These are phyloP conservation scores for Phallus indusiatus DNA, from an alignment of 768 basidiomycete genomes.

Conservation along the genomic window DNA sequence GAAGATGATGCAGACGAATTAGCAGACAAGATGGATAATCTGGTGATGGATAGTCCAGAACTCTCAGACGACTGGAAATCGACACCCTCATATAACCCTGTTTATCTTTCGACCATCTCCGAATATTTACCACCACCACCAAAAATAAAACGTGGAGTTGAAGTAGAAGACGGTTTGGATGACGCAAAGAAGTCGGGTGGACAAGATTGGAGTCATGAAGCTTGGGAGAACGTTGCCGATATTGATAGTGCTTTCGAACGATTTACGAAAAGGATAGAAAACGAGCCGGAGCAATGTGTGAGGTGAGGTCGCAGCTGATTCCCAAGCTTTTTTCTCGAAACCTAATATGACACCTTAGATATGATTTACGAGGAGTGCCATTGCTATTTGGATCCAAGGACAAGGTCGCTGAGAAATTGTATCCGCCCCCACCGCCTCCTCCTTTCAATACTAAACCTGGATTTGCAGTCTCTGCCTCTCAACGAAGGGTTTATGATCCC, in stretches of 20 bases:
- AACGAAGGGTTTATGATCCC: constrained; percentile 46
- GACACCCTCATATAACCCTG: constrained; percentile 48
- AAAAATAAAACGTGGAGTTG: constrained; percentile 34
- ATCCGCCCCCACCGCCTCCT: constrained; percentile 42
- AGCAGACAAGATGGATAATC: constrained; percentile 24
- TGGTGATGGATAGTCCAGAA: constrained; percentile 20
- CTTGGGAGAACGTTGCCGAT: constrained; percentile 71
- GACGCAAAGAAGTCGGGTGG: constrained; percentile 21
- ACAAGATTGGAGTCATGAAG: constrained; percentile 59
- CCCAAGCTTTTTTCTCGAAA: neutral
- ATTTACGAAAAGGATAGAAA: constrained; percentile 63
- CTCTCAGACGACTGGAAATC: constrained; percentile 38
- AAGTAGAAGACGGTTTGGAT: constrained; percentile 30
- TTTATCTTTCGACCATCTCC: constrained; percentile 65
- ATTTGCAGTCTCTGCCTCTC: constrained; percentile 35
- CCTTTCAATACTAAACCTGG: constrained; percentile 42
- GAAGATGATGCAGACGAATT: constrained; percentile 27
- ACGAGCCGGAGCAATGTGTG: constrained; percentile 77
- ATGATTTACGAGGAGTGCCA: constrained; percentile 79
- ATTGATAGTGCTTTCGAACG: constrained; percentile 81
- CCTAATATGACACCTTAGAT: constrained; percentile 35
- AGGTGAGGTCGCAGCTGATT: constrained; percentile 40
- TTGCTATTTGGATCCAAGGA: constrained; percentile 75
- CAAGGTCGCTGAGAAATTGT: constrained; percentile 59
- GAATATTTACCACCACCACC: constrained; percentile 61